These are phyloP conservation scores for Fusarium sp. DNA, from an alignment of 2,329 filamentous ascomycete genomes.

Conservation along the genomic window DNA sequence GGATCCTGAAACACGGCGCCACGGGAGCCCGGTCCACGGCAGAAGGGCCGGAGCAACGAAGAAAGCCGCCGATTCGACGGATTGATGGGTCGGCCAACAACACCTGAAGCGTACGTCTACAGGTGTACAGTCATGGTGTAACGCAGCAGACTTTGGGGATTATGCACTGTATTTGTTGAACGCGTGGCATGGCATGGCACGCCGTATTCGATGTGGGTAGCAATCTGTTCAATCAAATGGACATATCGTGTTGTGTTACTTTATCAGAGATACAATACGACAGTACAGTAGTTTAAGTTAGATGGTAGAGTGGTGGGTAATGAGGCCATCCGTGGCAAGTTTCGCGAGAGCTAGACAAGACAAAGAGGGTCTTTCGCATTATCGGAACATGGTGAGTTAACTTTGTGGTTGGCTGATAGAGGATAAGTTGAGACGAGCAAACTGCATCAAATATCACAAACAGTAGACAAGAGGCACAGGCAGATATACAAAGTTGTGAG, in stretches of 20 bases:
- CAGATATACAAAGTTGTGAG: conserved; percentile 7
- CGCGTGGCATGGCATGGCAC: conserved; percentile 29
- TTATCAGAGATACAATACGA: conserved; percentile 20
- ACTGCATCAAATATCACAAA: conserved; percentile 8
- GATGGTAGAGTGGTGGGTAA: conserved; percentile 5
- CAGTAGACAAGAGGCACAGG: conserved; percentile 1
- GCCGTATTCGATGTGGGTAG: conserved; percentile 27
- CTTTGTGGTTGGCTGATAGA: background rate
- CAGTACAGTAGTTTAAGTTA: background rate
- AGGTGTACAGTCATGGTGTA: background rate
- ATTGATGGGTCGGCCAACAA: background rate
- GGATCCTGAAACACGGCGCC: conserved; percentile 35
- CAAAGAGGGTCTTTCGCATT: conserved; percentile 1
- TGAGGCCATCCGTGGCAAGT: conserved; percentile 15
- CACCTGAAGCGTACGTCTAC: conserved; percentile 2
- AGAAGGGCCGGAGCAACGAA: background rate
- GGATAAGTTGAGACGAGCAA: background rate
- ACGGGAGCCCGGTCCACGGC: conserved; percentile 20
- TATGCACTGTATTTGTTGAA: conserved; percentile 38
- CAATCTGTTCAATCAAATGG: background rate
- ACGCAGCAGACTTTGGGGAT: conserved; percentile 8
- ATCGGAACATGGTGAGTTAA: conserved; percentile 3
- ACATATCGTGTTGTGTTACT: conserved; percentile 18
- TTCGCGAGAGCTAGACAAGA: background rate
- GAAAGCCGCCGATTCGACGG: conserved; percentile 25